Conservation (phyloP, 2,329 filamentous ascomycete genomes). For the Boeremia exigua region DNA sequence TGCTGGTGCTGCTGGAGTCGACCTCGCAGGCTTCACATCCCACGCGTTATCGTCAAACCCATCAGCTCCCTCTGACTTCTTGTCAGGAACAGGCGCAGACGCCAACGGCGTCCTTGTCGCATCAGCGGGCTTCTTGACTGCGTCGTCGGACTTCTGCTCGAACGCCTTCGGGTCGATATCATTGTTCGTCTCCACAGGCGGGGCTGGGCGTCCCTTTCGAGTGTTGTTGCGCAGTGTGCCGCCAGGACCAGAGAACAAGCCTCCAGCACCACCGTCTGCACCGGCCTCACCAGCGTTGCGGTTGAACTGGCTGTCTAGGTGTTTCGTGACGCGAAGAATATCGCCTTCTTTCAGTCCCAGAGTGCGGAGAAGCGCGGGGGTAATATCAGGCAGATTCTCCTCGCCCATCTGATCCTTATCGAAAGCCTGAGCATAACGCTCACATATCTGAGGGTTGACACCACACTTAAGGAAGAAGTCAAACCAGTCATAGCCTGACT, state of each 20-base stretch:
- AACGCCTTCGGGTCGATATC: constrained; percentile 88
- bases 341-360: constrained; percentile 95
- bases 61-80: constrained; percentile 51
- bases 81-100: constrained; percentile 55
- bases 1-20: constrained; percentile 52
- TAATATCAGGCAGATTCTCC: constrained; percentile 87
- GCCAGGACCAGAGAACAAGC: constrained; percentile 92
- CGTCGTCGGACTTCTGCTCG: constrained; percentile 61
- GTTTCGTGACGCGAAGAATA: constrained; percentile 93
- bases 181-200: constrained; percentile 84
- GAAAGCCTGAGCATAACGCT: constrained; percentile 91
- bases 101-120: constrained; percentile 58
- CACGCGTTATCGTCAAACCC: constrained; percentile 97
- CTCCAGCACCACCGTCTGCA: constrained; percentile 66
- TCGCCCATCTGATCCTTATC: constrained; percentile 94
- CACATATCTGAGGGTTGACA: constrained; percentile 89
- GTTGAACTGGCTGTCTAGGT: constrained; percentile 78
- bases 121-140: constrained; percentile 54
- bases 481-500: constrained; percentile 95
- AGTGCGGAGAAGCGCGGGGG: constrained; percentile 79
- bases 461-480: constrained; percentile 96
- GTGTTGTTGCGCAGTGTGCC: constrained; percentile 93
- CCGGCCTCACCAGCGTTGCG: constrained; percentile 66
- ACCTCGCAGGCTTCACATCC: constrained; percentile 86
- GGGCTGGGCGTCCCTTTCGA: constrained; percentile 85